These are phyloP conservation scores for Cyanodermella asteris DNA, from an alignment of 2,329 filamentous ascomycete species.

Conservation along the genomic window DNA sequence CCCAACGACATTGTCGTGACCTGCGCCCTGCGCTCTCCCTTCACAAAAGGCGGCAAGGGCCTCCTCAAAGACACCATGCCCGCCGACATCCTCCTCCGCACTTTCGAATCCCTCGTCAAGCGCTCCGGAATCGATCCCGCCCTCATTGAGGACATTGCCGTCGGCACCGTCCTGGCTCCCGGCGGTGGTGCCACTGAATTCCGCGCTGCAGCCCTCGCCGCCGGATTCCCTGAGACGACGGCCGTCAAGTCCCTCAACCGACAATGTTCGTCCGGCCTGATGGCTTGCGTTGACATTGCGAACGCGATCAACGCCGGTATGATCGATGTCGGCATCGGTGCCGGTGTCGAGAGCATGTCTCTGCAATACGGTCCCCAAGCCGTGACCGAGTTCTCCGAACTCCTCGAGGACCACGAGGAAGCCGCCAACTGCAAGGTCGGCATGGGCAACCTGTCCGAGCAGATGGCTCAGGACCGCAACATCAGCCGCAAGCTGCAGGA, in stretches of 20 bases:
- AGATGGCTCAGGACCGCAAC: conserved; percentile 74
- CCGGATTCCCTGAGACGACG: conserved; percentile 68
- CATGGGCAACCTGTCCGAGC: conserved; percentile 83
- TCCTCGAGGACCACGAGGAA: conserved; percentile 59
- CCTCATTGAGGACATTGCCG: conserved; percentile 77
- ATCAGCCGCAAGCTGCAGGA: conserved; percentile 59
- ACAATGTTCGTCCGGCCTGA: conserved; percentile 82
- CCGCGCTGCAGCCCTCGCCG: conserved; percentile 72
- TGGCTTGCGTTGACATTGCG: conserved; percentile 82
- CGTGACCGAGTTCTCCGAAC: conserved; percentile 79
- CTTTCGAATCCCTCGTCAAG: conserved; percentile 59
- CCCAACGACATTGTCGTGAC: conserved; percentile 68
- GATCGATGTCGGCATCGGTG: conserved; percentile 87
- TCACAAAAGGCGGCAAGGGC: conserved; percentile 84
- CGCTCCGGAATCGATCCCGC: conserved; percentile 74
- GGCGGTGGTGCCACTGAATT: conserved; percentile 94
- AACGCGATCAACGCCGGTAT: conserved; percentile 80
- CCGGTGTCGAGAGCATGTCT: conserved; percentile 93
- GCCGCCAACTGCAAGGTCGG: conserved; percentile 92
- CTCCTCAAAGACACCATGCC: conserved; percentile 87
- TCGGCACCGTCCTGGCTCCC: conserved; percentile 76
- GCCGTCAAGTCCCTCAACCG: conserved; percentile 80
- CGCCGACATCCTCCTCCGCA: conserved; percentile 64
- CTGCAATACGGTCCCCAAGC: conserved; percentile 74
- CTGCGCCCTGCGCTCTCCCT: conserved; percentile 69